phyloP scores from a whole-genome alignment of 1,284 basidiomycete genomes.

The Dichomitus squalens region DNA sequence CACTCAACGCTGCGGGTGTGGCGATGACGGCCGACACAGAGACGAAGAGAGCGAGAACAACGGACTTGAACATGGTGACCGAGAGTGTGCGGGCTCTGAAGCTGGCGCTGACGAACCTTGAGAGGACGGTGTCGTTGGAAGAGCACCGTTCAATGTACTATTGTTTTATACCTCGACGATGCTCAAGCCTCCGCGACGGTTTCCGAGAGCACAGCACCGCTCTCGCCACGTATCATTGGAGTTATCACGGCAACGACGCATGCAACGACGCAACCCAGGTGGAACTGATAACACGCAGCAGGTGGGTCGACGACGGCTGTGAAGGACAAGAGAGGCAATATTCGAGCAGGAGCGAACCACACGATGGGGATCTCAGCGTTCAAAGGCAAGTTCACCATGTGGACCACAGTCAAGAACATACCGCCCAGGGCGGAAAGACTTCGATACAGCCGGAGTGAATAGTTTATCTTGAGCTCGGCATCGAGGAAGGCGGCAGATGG shows the following conservation, averaged over 20 bases:
- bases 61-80: constrained; percentile 18
- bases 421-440: no score
- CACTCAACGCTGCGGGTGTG: not conserved
- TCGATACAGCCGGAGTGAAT: not conserved
- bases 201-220: not conserved
- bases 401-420: not conserved
- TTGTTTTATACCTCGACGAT: constrained; percentile 1
- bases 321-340: not conserved
- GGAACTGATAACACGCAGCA: constrained; percentile 1
- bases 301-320: not conserved
- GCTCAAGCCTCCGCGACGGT: not conserved
- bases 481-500: no score
- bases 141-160: not conserved
- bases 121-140: constrained; percentile 3
- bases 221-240: not conserved
- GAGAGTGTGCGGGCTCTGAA: constrained; percentile 25
- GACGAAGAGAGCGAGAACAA: constrained; percentile 13
- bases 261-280: constrained; percentile 1
- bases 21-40: constrained; percentile 11
- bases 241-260: constrained; percentile 1
- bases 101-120: constrained; percentile 6
- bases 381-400: no score
- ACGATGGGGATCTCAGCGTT: no score
- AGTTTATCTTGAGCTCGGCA: no score
- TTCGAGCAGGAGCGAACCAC: no score